Percentiles rank a stretch among this genome's conserved stretches.
Conservation (phyloP, 805 yeast species). For the Brettanomyces custersianus region DNA sequence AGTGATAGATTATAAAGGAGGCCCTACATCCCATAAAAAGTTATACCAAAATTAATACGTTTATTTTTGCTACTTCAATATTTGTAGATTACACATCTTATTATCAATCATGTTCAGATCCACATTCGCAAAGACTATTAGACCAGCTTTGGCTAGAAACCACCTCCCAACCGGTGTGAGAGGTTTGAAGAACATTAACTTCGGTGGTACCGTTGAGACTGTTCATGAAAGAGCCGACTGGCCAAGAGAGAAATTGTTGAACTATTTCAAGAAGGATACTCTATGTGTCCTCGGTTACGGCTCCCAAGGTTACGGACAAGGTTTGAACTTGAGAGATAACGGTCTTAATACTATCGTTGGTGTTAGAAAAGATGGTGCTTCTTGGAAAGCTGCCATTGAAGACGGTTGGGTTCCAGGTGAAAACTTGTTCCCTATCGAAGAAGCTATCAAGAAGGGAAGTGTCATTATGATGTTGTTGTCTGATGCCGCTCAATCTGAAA, state of each 20-base stretch:
- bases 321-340: slow-evolving; percentile 97
- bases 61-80: no score
- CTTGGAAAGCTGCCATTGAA: slow-evolving; percentile 99
- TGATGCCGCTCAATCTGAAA: slow-evolving; percentile 99
- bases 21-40: no score
- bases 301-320: slow-evolving; percentile 99
- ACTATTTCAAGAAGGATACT: slow-evolving; percentile 97
- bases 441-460: slow-evolving; percentile 90
- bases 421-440: slow-evolving; percentile 89
- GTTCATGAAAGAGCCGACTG: slow-evolving; percentile 99
- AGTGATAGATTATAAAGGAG: no score
- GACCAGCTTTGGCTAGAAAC: slow-evolving; percentile 36
- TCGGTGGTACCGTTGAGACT: slow-evolving; percentile 89
- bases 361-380: slow-evolving; percentile 97
- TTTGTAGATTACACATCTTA: no score
- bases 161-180: slow-evolving; percentile 50
- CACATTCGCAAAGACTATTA: slow-evolving; percentile 22
- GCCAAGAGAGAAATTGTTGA: slow-evolving; percentile 94
- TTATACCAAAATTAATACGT: no score
- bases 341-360: slow-evolving; percentile 97
- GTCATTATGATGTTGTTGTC: slow-evolving; percentile 95
- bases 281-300: slow-evolving; percentile 98
- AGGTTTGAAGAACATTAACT: slow-evolving; percentile 94
- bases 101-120: slow-evolving; percentile 14
- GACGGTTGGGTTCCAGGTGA: slow-evolving; percentile 99